These are phyloP conservation scores for Exophiala alcalophila DNA, from an alignment of 2,329 filamentous ascomycete genomes.

Conservation along the genomic window DNA sequence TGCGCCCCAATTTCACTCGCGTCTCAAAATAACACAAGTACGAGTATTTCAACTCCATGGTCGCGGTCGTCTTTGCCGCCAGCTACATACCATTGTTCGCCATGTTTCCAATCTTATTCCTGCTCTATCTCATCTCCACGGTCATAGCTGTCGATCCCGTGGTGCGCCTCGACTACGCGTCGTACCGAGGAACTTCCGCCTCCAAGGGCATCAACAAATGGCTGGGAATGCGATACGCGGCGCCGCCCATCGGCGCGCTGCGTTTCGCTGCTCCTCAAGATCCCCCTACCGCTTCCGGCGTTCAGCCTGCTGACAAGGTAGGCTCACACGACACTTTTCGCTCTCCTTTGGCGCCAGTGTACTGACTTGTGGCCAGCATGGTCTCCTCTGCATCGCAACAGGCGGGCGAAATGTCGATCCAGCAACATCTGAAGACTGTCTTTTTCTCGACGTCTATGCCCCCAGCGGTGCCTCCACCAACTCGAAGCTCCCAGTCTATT, in stretches of 20 bases:
- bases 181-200: slow-evolving; percentile 58
- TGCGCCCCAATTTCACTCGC: no score
- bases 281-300: slow-evolving; percentile 47
- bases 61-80: no score
- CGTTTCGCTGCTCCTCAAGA: slow-evolving; percentile 67
- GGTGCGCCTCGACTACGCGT: slow-evolving; percentile 65
- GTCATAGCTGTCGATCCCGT: slow-evolving; percentile 33
- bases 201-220: slow-evolving; percentile 64
- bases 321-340: slow-evolving; percentile 10
- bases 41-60: no score
- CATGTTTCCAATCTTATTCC: slow-evolving; percentile 3
- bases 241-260: slow-evolving; percentile 62
- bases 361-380: slow-evolving; percentile 33
- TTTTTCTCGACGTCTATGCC: slow-evolving; percentile 44
- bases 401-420: slow-evolving; percentile 60
- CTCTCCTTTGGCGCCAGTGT: not conserved
- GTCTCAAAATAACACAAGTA: no score
- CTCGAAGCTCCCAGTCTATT: slow-evolving; percentile 62
- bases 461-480: slow-evolving; percentile 34
- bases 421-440: slow-evolving; percentile 46
- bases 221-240: slow-evolving; percentile 73
- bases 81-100: not conserved
- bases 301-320: slow-evolving; percentile 57
- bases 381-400: slow-evolving; percentile 63
- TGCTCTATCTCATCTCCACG: slow-evolving; percentile 13